A percentile compares a stretch with the other conserved stretches of the same genome.
Conservation (phyloP, 257 asterid species). For the Haberlea rhodopensis region DNA sequence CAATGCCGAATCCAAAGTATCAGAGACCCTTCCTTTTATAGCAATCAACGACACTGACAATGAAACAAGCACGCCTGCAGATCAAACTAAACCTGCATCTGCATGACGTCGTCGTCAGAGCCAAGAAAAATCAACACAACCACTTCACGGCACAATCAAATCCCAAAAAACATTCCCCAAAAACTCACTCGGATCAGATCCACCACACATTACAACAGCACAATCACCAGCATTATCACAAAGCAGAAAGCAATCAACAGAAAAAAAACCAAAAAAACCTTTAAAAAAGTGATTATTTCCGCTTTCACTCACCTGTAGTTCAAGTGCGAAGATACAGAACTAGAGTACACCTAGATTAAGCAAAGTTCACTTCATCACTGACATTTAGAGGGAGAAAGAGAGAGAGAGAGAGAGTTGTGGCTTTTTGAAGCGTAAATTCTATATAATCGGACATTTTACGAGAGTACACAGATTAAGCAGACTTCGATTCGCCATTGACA, state of each 20-base stretch:
- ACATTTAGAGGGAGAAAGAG: constrained; percentile 36
- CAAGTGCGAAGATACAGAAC: constrained; percentile 20
- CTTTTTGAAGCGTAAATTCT: constrained; percentile 43
- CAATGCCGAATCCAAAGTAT: constrained; percentile 27
- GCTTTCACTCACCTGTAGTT: constrained; percentile 36
- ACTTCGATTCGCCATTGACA: constrained; percentile 55
- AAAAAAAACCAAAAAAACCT: neutral
- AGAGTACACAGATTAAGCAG: constrained; percentile 10
- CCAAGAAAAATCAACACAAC: constrained; percentile 31
- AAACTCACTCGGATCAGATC: constrained; percentile 62
- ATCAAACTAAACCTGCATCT: constrained; percentile 66
- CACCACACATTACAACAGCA: constrained; percentile 25
- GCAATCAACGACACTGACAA: constrained; percentile 12
- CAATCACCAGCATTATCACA: constrained; percentile 32
- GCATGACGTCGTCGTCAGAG: constrained; percentile 32
- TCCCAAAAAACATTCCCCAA: constrained; percentile 10
- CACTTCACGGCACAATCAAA: constrained; percentile 23
- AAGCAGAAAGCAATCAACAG: constrained; percentile 9
- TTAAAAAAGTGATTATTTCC: constrained; percentile 4
- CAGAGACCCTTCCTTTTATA: constrained; percentile 9
- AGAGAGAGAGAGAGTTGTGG: constrained; percentile 40
- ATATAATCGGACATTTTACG: constrained; percentile 36
- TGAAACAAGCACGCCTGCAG: constrained; percentile 39
- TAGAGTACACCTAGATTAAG: constrained; percentile 28
- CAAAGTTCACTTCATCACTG: constrained; percentile 53